Base-by-base conservation (phyloP, 2,329 filamentous ascomycete species). In the Coniochaeta hoffmannii region DNA sequence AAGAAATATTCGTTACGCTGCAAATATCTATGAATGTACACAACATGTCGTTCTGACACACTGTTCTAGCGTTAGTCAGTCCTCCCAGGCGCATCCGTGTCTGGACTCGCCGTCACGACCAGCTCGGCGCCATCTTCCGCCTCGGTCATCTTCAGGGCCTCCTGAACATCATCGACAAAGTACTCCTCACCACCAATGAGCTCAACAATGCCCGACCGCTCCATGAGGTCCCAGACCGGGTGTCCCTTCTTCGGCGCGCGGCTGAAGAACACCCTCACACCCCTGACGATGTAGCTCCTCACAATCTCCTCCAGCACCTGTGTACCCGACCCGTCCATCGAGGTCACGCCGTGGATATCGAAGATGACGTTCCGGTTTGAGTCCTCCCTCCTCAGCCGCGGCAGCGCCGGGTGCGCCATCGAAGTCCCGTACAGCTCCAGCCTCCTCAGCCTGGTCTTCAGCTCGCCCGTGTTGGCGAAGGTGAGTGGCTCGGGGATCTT, bases 401-500 rank as follows among this genome's bases (percentile, higher is more conserved):
- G 94, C 17, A 97, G 77, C 0, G 92, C 92, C 0, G 94, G 94
- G 64, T 97, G 94, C 0, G 89, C 90, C 54, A 81, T 77, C 49
- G 78, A 86, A 0, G 90, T 93, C n/a, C 94, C 94, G 65, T 97
- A 96, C 22, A 91, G 80, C 70, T 97, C 94, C 1, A 99, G 78
- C 7, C 94, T 78, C 6, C 88, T 80, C 11, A 99, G 78, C 4
- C 94, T 82, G 53, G 86, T 87, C 70, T 95, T 96, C 46, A 99
- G 76, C 62, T 94, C 89, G 50, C 92, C 94, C 0, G 94, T 97
- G 69, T 99, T 99, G 66, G 93, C 93, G 69, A 99, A 99, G 0
- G 93, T 97, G 53, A 99, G 76, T 0, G 94, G 94, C 67, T 99
- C 94, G 0, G 94, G 93, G 55, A 99, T 97, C 76, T 97, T 97